Base-by-base conservation (phyloP, 768 basidiomycete species). In the Xerocomus potaroensis region DNA sequence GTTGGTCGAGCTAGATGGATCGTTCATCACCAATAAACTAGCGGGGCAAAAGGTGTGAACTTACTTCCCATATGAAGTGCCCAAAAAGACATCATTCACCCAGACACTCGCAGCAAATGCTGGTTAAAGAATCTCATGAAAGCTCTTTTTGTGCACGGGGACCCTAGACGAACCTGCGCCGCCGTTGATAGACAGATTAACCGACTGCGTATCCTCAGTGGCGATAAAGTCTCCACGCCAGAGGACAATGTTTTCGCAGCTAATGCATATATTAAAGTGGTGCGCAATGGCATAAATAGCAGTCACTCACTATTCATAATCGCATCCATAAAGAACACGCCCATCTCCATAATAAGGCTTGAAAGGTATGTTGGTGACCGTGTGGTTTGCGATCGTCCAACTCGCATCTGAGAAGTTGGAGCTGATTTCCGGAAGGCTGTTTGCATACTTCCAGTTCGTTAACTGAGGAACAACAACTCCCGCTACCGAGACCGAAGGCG, bases 71-170 rank as follows among this genome's bases (percentile, higher is more conserved):
- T 80, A 85, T 0, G 86, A 80, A 1, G 87, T 87, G 8, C 72
- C 72, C 36, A 91, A 62, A 70, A 90, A 89, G 4, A 75, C 70
- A 50, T 81, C 65, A 52, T 91, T 91, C 24, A 87, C 68, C 84
- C 87, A 91, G 12, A 91, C 80, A 42, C 84, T 87, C 3, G 87
- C 87, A 23, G 89, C 87, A 54, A 91, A 91, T 5, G 83, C 87
- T 56, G 30, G 47, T 46, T 16, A 22, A 22, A 27, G 27, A 30
- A 5, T 15, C 43, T n/a, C 10, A 27, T 44, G 9, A 41, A 24
- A 4, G 32, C 23, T 21, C 16, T 24, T 31, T 11, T 23, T 36
- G 12, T n/a, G n/a, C n/a, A n/a, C 29, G 12, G 39, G 36, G 8
- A 35, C 41, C 37, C 15, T 14, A 8, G 26, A 50, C 64, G 15